phyloP scores from a whole-genome alignment of 179 eudicot genomes.

The Drosera spatulata region DNA sequence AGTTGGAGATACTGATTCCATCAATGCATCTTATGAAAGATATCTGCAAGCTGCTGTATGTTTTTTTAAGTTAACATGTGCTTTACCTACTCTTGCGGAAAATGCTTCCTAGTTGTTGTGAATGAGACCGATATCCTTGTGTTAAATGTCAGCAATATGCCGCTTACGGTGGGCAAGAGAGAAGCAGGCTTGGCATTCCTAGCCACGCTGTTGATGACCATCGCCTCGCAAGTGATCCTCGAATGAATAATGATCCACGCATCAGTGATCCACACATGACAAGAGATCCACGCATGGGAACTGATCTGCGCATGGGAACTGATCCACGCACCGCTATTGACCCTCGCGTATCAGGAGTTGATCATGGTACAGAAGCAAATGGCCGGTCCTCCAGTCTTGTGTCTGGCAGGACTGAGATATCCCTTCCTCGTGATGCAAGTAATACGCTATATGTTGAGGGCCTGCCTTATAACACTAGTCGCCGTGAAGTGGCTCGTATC shows the following conservation, averaged over 20 bases:
- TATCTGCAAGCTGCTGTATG: conserved; percentile 50
- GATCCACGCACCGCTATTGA: conserved; percentile 23
- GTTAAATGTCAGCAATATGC: conserved; percentile 39
- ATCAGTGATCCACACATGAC: conserved; percentile 17
- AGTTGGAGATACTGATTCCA: conserved; percentile 45
- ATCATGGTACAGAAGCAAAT: conserved; percentile 30
- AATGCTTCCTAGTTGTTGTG: background rate
- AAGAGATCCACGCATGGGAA: conserved; percentile 16
- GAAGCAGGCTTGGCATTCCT: conserved; percentile 39
- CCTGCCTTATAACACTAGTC: conserved; percentile 63
- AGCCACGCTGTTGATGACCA: conserved; percentile 34
- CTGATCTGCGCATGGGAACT: conserved; percentile 16
- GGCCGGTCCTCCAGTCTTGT: conserved; percentile 37
- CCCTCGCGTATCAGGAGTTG: conserved; percentile 14
- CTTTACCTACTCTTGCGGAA: background rate
- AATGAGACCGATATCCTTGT: conserved; percentile 2
- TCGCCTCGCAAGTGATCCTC: conserved; percentile 17
- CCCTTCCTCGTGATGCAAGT: conserved; percentile 67
- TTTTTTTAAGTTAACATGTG: background rate
- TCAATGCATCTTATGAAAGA: conserved; percentile 59
- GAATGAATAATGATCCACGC: conserved; percentile 15
- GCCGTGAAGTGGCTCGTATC: conserved; percentile 96
- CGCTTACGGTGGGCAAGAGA: conserved; percentile 32
- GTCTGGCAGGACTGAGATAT: conserved; percentile 45
- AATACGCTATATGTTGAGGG: conserved; percentile 64